phyloP scores from a whole-genome alignment of 2,329 filamentous ascomycete species.

The Botrytis fabae region DNA sequence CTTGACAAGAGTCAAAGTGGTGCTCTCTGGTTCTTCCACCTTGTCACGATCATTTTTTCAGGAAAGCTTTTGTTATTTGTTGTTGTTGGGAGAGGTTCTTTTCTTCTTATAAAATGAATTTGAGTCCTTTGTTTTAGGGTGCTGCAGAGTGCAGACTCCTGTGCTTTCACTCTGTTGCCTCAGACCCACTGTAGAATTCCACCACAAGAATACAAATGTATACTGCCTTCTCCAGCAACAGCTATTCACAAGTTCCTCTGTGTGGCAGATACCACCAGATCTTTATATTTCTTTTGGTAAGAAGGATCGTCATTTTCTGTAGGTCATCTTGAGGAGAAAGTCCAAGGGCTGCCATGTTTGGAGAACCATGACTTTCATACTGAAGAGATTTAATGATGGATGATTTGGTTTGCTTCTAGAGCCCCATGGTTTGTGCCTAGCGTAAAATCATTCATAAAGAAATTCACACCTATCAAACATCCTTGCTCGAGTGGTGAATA shows the following conservation, averaged over 20 bases:
- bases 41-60: too few species aligned
- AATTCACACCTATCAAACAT: background rate
- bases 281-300: background rate
- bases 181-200: background rate
- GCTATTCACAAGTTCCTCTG: fast-evolving
- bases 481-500: slow-evolving; percentile 1
- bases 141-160: too few species aligned
- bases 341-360: background rate
- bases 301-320: background rate
- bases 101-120: background rate
- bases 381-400: background rate
- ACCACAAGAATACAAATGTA: background rate
- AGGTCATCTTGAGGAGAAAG: background rate
- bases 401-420: background rate
- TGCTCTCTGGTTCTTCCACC: background rate
- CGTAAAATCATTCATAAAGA: background rate
- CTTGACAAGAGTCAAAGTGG: background rate
- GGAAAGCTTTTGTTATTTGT: background rate
- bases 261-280: background rate
- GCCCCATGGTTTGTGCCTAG: background rate
- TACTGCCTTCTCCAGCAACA: background rate
- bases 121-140: background rate
- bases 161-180: background rate
- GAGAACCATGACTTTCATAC: background rate
- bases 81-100: background rate